Conservation (phyloP, 805 yeast genomes). For the Hermanozyma aechmeae region DNA sequence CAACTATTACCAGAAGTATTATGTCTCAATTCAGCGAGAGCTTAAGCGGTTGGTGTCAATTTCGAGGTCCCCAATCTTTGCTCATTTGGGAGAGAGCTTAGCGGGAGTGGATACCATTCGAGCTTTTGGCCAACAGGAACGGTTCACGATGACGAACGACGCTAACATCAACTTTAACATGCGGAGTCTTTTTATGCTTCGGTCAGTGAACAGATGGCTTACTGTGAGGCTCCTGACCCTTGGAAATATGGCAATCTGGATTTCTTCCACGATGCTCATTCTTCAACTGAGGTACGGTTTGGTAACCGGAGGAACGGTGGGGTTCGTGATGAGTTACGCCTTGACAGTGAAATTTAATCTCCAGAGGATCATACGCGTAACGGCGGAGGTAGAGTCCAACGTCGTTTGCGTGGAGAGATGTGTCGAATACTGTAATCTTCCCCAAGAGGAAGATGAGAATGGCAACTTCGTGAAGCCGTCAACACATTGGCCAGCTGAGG, state of each 20-base stretch:
- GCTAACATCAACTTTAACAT: slow-evolving; percentile 41
- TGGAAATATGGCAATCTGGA: slow-evolving; percentile 46
- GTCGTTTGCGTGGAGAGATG: slow-evolving; percentile 59
- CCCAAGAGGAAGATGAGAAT: slow-evolving; percentile 25
- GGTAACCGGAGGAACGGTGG: slow-evolving; percentile 48
- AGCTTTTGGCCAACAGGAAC: slow-evolving; percentile 59
- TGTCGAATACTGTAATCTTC: slow-evolving; percentile 44
- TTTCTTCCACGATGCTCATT: slow-evolving; percentile 40
- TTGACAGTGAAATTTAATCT: slow-evolving; percentile 45
- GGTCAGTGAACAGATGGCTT: slow-evolving; percentile 58
- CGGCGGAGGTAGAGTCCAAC: slow-evolving; percentile 53
- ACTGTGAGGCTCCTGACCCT: slow-evolving; percentile 52
- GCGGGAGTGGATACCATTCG: slow-evolving; percentile 70
- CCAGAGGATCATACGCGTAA: slow-evolving; percentile 47
- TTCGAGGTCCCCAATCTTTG: slow-evolving; percentile 68
- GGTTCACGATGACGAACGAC: slow-evolving; percentile 51
- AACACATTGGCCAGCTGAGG: slow-evolving; percentile 7
- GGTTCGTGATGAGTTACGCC: slow-evolving; percentile 57
- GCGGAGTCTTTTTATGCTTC: slow-evolving; percentile 38
- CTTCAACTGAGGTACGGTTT: slow-evolving; percentile 26
- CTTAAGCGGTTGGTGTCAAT: slow-evolving; percentile 63
- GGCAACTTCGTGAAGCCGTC: slow-evolving; percentile 2
- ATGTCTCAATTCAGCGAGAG: slow-evolving; percentile 65
- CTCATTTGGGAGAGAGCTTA: slow-evolving; percentile 75
- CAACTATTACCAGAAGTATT: slow-evolving; percentile 60